Evolutionary conservation across 805 yeast species (phyloP), one percentile per base, ranked within the genome.

Genomic region (Spencermartinsiella europaea): DNA sequence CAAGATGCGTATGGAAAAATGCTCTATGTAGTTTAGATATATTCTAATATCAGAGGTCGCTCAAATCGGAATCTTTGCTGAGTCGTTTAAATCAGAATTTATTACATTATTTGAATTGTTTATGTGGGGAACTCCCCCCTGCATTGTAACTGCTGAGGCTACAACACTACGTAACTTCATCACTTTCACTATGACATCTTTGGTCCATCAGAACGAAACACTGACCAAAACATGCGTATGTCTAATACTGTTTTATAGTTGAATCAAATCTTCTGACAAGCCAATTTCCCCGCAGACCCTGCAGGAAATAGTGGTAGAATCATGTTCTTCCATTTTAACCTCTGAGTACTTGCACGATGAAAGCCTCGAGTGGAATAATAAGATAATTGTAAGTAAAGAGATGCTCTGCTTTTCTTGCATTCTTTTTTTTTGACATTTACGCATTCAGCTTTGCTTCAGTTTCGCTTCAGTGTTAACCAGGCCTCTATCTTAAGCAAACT

Each of bases 301-400:
- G 21, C 21, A 39, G 28, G 17, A 22, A 12, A 14, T 39, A 21
- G 28, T 20, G 15, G 20, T n/a, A n/a, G 31, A 39, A 20, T 39
- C 42, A n/a, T 43, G 46, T 28, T 16, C n/a, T 4, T 41, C 20
- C 3, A 16, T 38, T 5, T n/a, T 38, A 15, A 15, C 20, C 16
- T 14, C 7, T 3, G 44, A 36, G 31, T 51, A 53, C 42, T 34
- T 37, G 19, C 57, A 53, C 22, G 46, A 40, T 14, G 27, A 39
- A 21, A 41, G 47, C 19, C 34, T 48, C 21, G 37, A 41, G 36
- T 51, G 55, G 55, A 51, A 46, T 38, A 33, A 34, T 39, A 17
- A 40, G 34, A 37, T 53, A 16, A 53, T 53, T 20, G 41, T 43
- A 44, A 37, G 44, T 16, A 25, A 34, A 14, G 36, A 15, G 20